These are phyloP conservation scores for Cucurbita moschata DNA, from an alignment of 306 rosid species.

Conservation along the genomic window DNA sequence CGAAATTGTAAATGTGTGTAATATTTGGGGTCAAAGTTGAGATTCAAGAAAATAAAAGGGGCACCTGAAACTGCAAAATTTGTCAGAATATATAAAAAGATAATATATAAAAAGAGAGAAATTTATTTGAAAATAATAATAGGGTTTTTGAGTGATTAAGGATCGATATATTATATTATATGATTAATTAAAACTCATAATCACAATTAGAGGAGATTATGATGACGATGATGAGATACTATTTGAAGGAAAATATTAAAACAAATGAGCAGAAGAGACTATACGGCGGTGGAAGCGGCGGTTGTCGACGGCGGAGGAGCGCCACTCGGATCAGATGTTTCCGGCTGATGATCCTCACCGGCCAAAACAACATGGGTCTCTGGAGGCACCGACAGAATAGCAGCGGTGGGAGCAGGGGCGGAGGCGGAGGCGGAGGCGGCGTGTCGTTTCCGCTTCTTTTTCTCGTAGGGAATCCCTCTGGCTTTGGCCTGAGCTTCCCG, in stretches of 20 bases:
- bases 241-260: background rate
- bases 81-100: background rate
- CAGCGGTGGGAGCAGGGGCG: background rate
- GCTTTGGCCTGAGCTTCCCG: constrained; percentile 85
- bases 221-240: background rate
- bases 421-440: constrained; percentile 5
- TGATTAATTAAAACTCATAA: constrained; percentile 45
- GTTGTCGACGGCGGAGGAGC: constrained; percentile 13
- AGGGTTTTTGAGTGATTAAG: background rate
- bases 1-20: background rate
- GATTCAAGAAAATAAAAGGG: background rate
- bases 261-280: constrained; percentile 7
- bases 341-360: background rate
- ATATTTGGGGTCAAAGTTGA: background rate
- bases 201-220: constrained; percentile 12
- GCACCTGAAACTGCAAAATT: constrained; percentile 1
- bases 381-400: too few relatives aligned
- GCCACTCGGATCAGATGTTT: background rate
- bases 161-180: constrained; percentile 18
- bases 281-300: constrained; percentile 32
- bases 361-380: too few relatives aligned
- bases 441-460: constrained; percentile 67
- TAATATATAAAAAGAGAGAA: background rate
- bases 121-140: background rate
- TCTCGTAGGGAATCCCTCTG: constrained; percentile 86